Evolutionary conservation across 345 rosid species (phyloP), one percentile per base, ranked within the genome.

Genomic region (Adansonia digitata): DNA sequence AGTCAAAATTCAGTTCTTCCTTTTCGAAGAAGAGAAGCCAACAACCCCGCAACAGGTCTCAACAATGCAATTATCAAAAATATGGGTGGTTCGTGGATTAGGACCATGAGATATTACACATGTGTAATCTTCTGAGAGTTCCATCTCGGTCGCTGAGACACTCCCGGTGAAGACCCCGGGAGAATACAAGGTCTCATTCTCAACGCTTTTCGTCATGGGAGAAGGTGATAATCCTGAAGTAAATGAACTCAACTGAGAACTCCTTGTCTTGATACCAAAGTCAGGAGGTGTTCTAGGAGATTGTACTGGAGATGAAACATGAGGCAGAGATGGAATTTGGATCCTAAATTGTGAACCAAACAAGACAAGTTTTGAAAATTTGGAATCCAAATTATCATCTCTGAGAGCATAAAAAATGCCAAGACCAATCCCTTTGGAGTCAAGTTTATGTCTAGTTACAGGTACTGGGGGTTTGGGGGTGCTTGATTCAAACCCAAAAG

Each of bases 41-140:
- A 74, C 84, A 52, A 73, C 85, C 31, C 89, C 93, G 64, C 90
- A 86, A 55, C 89, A 81, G 77, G 86, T 92, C 72, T 84, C 97
- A 1, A 94, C 83, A 76, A 94, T 81, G 77, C 91, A 89, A 83
- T 94, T 82, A 37, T 89, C 91, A 80, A 90, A 94, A 77, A 94
- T 94, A 82, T 94, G 98, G 45, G 91, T 90, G 8, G 97, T 94
- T 82, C 80, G 88, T 29, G 98, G 98, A 75, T 83, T 87, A 13
- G 94, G 93, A 11, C 98, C 98, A 22, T 86, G 93, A 24, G 92
- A 83, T 55, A 93, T 94, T 42, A 94, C 94, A 78, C 98, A 88
- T 22, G 98, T 94, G 77, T 94, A 94, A 69, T 94, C 97, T 86
- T 94, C 98, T 9, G 97, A 94, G 29, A 87, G 77, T 40, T 90